phyloP scores from a whole-genome alignment of 768 basidiomycete species.

The Amanita rimosa region DNA sequence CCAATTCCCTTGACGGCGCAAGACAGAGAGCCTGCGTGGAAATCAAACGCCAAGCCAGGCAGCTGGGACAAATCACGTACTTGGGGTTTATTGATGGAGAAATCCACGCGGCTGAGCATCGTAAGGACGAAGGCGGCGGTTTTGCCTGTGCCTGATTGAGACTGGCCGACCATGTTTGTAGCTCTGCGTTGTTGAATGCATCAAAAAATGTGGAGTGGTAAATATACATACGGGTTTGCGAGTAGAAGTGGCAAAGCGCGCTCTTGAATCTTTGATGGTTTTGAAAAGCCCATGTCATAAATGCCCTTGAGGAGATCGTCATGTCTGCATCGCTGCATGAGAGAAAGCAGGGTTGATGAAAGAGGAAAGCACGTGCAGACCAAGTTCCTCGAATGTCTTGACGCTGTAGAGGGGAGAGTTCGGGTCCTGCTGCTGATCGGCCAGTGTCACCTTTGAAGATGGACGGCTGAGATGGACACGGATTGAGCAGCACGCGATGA shows the following conservation, averaged over 20 bases:
- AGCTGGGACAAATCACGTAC: slow-evolving; percentile 23
- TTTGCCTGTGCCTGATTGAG: slow-evolving; percentile 98
- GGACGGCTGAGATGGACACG: slow-evolving; percentile 6
- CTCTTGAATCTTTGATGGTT: slow-evolving; percentile 98
- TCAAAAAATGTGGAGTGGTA: background rate
- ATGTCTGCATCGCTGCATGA: slow-evolving; percentile 33
- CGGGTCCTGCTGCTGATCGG: slow-evolving; percentile 91
- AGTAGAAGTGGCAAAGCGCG: slow-evolving; percentile 88
- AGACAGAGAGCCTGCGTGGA: slow-evolving; percentile 69
- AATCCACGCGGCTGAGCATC: slow-evolving; percentile 93
- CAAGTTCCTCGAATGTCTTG: slow-evolving; percentile 92
- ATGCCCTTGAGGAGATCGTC: slow-evolving; percentile 87
- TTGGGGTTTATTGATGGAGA: slow-evolving; percentile 71
- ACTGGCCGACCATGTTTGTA: slow-evolving; percentile 98
- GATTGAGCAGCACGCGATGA: slow-evolving; percentile 1
- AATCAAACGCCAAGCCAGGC: background rate
- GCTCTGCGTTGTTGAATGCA: slow-evolving; percentile 42
- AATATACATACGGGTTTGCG: slow-evolving; percentile 63
- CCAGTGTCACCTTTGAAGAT: slow-evolving; percentile 70
- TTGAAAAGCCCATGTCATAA: slow-evolving; percentile 91
- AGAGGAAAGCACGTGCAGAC: slow-evolving; percentile 50
- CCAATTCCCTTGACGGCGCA: slow-evolving; percentile 95
- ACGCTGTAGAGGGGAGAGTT: slow-evolving; percentile 92
- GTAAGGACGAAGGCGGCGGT: slow-evolving; percentile 97
- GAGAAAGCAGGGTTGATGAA: background rate